Evolutionary conservation across 148 eudicot species (phyloP), one percentile per base, ranked within the genome.

Genomic region (Rhododendron vialii): DNA sequence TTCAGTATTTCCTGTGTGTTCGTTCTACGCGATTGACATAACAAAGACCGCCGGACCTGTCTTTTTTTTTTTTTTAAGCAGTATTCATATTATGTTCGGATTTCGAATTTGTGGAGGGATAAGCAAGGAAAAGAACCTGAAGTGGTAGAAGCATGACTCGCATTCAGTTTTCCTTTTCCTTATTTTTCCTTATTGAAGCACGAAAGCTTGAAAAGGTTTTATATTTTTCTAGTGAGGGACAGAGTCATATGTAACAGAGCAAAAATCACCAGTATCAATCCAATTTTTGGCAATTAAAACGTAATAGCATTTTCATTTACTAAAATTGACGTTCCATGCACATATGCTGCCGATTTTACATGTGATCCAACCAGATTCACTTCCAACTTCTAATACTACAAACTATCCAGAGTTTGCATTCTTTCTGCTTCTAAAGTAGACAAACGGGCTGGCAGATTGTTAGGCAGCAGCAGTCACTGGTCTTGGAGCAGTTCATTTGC

Each of bases 401-500:
- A 35, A 36, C 36, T 35, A 35, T 22, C 50, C 30, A 22, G 28
- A 35, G 5, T 35, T 41, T 41, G 30, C 2, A 33, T 11, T 10
- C 50, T 57, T 22, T 48, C 80, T 73, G 85, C 85, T 30, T 47
- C 15, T 30, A 17, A 28, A 73, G 17, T 69, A 28, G 30, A 24
- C 47, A 8, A 43, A 28, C 17, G 35, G 7, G 18, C 26, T 0
- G 8, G 81, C 48, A 11, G 15, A 48, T 15, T 24, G 43, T 12
- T 28, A 24, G 67, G 53, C 76, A 36, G 47, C n/a, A 22, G 18
- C 8, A 69, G 9, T 84, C 78, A 87, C 89, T 79, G 73, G 69
- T 43, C 83, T 78, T 17, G 67, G 82, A 90, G 87, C 87, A 88
- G 50, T 83, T 90, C 92, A 38, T 87, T 89, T 17, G 96, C 96